Evolutionary conservation across 208 protist genomes (phyloP).

Genomic region (Angomonas deanei): DNA sequence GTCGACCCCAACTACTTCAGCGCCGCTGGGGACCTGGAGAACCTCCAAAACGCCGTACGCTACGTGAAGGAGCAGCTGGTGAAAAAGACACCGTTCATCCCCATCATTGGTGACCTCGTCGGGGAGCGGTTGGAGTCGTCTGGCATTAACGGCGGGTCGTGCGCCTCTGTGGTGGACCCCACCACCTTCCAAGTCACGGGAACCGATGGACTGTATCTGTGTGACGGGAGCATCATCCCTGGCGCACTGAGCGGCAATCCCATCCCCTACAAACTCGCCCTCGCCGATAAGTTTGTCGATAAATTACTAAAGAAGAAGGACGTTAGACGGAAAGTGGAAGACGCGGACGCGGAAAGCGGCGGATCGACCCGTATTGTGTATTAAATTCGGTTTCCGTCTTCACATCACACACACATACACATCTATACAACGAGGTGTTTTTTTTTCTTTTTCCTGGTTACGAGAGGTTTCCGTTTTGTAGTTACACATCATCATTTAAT

Average conservation of each 20-base stretch:
- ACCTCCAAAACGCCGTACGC: constrained; percentile 35
- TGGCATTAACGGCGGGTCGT: constrained; percentile 60
- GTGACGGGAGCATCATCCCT: constrained; percentile 66
- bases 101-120: constrained; percentile 37
- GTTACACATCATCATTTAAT: constrained; percentile 6
- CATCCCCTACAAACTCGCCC: constrained; percentile 61
- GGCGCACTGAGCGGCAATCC: constrained; percentile 37
- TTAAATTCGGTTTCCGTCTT: constrained; percentile 13
- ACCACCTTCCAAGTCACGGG: constrained; percentile 45
- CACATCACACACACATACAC: background rate
- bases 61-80: constrained; percentile 50
- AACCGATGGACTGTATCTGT: constrained; percentile 64
- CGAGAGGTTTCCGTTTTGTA: background rate
- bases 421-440: background rate
- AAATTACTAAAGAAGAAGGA: constrained; percentile 43
- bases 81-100: constrained; percentile 36
- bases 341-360: constrained; percentile 16
- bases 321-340: constrained; percentile 27
- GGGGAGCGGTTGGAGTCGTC: constrained; percentile 55
- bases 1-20: constrained; percentile 68
- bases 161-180: constrained; percentile 42
- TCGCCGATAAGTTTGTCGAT: constrained; percentile 63
- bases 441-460: constrained; percentile 10
- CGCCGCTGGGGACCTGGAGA: constrained; percentile 36
- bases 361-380: constrained; percentile 59